Conservation (phyloP, 2,329 filamentous ascomycete genomes). For the Domatiomyces globalis region DNA sequence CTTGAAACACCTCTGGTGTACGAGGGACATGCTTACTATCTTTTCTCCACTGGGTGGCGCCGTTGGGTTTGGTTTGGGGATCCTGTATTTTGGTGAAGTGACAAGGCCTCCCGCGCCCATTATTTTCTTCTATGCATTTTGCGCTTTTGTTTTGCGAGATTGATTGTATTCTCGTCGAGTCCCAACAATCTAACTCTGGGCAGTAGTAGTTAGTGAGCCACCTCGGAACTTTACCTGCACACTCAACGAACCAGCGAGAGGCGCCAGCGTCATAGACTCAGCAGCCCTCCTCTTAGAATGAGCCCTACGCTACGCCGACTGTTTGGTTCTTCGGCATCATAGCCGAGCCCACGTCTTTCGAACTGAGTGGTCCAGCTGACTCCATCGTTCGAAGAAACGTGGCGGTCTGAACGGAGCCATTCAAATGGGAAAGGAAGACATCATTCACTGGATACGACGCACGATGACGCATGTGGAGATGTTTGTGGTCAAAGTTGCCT, state of each 20-base stretch:
- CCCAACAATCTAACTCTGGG: neutral
- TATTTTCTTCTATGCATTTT: neutral
- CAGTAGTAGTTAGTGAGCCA: neutral
- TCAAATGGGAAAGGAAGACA: too few species aligned
- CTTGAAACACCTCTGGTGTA: neutral
- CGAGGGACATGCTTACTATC: neutral
- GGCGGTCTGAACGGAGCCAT: too few species aligned
- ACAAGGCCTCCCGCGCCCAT: too few species aligned
- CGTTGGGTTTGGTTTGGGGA: neutral
- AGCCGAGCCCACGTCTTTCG: neutral
- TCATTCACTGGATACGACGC: too few species aligned
- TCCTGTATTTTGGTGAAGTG: neutral
- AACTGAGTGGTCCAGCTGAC: neutral
- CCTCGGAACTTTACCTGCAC: neutral
- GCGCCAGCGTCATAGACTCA: neutral
- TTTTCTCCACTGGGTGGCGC: neutral
- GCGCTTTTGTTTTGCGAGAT: neutral
- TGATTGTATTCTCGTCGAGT: neutral
- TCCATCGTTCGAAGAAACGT: neutral
- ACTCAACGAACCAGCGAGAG: neutral
- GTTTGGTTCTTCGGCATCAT: neutral
- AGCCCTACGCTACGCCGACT: slow-evolving; percentile 12
- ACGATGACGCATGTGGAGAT: too few species aligned
- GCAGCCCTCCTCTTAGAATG: neutral
- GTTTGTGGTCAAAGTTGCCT: too few species aligned